These are phyloP conservation scores for Cyathus pygmaeus DNA, from an alignment of 1,284 basidiomycete genomes.

Conservation along the genomic window DNA sequence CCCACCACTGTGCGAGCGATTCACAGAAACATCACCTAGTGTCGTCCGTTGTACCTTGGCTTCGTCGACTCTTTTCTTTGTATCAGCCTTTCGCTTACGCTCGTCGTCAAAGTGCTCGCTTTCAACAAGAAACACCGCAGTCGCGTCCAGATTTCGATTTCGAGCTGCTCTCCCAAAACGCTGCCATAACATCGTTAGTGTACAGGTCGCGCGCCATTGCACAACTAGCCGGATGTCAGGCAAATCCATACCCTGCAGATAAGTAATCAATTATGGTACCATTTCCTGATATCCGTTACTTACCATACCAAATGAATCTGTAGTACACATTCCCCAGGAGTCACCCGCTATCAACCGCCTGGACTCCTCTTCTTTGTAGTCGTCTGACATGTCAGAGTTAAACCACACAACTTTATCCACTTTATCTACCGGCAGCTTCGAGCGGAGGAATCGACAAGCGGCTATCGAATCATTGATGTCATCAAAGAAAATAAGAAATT, in stretches of 20 bases:
- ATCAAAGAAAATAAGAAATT: slow-evolving; percentile 40
- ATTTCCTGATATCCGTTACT: slow-evolving; percentile 6
- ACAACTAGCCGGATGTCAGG: slow-evolving; percentile 41
- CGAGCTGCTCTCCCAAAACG: slow-evolving; percentile 20
- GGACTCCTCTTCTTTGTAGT: slow-evolving; percentile 20
- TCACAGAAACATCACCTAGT: no score
- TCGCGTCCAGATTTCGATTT: slow-evolving; percentile 8
- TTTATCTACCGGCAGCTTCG: slow-evolving; percentile 15
- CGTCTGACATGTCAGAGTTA: slow-evolving; percentile 29
- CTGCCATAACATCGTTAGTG: slow-evolving; percentile 21
- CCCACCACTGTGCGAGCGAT: no score
- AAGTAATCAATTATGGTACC: background rate
- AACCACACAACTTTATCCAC: slow-evolving; percentile 33
- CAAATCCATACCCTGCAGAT: slow-evolving; percentile 43
- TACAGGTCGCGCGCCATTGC: slow-evolving; percentile 35
- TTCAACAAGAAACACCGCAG: slow-evolving; percentile 17
- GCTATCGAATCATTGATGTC: slow-evolving; percentile 24
- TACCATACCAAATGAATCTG: slow-evolving; percentile 50
- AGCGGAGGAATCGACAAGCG: slow-evolving; percentile 17
- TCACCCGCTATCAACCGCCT: slow-evolving; percentile 15
- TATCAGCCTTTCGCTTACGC: slow-evolving; percentile 10
- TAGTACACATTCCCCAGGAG: slow-evolving; percentile 26
- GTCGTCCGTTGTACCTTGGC: no score
- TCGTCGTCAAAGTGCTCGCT: slow-evolving; percentile 23
- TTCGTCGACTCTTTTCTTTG: background rate